These are phyloP conservation scores for Eimeria brunetti DNA, from an alignment of 169 alveolate genomes.

Conservation along the genomic window DNA sequence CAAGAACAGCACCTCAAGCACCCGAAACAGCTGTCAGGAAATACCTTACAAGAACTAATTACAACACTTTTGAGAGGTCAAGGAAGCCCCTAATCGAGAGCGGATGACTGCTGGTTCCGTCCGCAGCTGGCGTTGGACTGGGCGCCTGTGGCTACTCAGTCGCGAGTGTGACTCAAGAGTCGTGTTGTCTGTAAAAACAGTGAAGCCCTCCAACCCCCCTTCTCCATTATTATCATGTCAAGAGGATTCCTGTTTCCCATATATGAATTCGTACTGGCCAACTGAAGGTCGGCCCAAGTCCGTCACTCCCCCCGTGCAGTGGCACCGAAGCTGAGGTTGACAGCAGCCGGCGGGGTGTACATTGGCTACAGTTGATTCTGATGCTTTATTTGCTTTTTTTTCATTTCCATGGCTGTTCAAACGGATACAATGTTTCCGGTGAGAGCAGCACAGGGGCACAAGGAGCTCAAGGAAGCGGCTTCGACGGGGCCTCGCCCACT, in stretches of 20 bases:
- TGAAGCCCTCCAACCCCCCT: not conserved
- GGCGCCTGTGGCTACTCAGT: slow-evolving; percentile 28
- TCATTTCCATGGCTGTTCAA: not conserved
- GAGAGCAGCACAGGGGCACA: not conserved
- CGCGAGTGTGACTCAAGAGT: slow-evolving; percentile 12
- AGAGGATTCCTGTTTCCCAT: not conserved
- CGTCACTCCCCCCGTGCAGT: not conserved
- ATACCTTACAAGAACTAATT: not conserved
- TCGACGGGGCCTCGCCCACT: not conserved
- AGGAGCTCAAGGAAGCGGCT: not conserved
- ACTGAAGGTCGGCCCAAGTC: not conserved
- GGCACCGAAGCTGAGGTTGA: not conserved
- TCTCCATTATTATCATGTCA: not conserved
- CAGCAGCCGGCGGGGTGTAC: not conserved
- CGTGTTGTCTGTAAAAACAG: slow-evolving; percentile 21
- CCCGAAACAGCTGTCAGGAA: not conserved
- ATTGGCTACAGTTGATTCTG: not conserved
- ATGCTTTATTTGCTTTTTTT: not conserved
- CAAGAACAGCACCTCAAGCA: not conserved
- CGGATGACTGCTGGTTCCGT: not conserved
- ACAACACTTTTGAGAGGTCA: not conserved
- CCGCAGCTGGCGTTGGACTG: slow-evolving; percentile 16
- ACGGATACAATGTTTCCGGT: not conserved
- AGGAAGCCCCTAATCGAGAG: not conserved
- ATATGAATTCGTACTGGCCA: not conserved